Conservation (phyloP, 192 early-diverging fungal species). For the Mortierella antarctica region DNA sequence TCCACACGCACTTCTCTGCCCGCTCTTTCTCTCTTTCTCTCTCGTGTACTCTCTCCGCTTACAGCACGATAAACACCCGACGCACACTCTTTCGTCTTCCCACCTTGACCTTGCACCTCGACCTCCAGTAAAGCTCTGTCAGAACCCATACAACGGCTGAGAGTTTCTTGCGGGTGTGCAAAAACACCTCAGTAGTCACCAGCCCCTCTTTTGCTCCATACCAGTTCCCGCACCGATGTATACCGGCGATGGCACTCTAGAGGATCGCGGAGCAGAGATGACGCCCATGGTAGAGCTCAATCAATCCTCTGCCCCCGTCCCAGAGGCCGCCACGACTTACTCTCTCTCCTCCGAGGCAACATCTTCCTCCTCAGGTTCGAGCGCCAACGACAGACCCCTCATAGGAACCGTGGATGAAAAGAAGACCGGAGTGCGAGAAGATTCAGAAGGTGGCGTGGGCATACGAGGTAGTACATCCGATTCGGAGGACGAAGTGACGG, state of each 20-base stretch:
- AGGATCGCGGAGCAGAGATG: constrained; percentile 2
- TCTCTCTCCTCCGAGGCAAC: background rate
- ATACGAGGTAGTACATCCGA: background rate
- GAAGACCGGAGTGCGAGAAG: background rate
- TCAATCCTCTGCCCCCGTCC: background rate
- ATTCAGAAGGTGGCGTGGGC: background rate
- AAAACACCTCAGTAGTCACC: background rate
- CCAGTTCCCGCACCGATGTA: background rate
- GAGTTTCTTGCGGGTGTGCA: too few species aligned
- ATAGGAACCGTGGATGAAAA: background rate
- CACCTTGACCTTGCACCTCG: background rate
- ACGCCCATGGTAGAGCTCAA: constrained; percentile 22
- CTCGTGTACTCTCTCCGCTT: too few species aligned
- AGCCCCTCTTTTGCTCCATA: background rate
- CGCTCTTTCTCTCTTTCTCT: too few species aligned
- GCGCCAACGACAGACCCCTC: background rate
- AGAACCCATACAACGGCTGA: background rate
- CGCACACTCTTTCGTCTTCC: background rate
- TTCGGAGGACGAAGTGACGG: background rate
- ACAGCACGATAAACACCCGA: background rate
- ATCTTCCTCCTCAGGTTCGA: too few species aligned
- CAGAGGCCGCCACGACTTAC: background rate
- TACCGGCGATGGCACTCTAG: background rate
- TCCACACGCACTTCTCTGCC: too few species aligned
- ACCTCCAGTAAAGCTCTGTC: background rate